Base-by-base conservation (phyloP, 2,329 filamentous ascomycete genomes). In the Domatiomyces catenatus region DNA sequence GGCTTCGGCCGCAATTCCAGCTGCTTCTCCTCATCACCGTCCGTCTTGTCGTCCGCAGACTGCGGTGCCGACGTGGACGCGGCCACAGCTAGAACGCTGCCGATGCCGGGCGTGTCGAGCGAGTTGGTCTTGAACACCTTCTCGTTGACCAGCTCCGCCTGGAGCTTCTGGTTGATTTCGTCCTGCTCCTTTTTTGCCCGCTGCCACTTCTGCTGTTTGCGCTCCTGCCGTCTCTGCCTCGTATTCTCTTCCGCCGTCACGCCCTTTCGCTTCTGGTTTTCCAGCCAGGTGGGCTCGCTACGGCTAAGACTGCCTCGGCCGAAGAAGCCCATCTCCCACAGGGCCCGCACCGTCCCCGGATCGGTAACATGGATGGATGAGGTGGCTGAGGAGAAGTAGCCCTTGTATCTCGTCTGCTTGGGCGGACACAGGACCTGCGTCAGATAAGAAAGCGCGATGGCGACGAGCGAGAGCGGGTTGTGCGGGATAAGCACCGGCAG, bases 321-420 rank as follows among this genome's bases (percentile, higher is more conserved):
- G 67, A 90, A 98, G 68, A 98, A 98, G 4, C 92, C 92, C 70
- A 93, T 86, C 67, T 94, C 86, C 92, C 93, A 98, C 20, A 98
- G 68, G 1, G 83, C 86, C 50, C 84, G 76, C 55, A 93, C 82
- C 2, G 86, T 82, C 50, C 75, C 73, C 22, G 80, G 72, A 64
- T 95, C 83, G 17, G 80, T 86, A 51, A 98, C 75, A 63, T 94
- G 86, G 44, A 98, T 77, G 0, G 88, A 92, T 26, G 82, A 79
- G 2, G 87, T 93, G 51, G 83, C 78, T 1, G 77, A 68, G n/a
- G 87, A 90, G 74, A 90, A 95, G 57, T 83, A 77, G 48, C 83
- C 90, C 47, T 76, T 71, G 63, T 92, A 83, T 43, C 80, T 69
- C 39, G 77, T 69, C 8, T 76, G 71, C 4, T 80, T 76, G 1